Base-by-base conservation (phyloP, 495 filamentous ascomycete genomes). In the Penicillium parvum region DNA sequence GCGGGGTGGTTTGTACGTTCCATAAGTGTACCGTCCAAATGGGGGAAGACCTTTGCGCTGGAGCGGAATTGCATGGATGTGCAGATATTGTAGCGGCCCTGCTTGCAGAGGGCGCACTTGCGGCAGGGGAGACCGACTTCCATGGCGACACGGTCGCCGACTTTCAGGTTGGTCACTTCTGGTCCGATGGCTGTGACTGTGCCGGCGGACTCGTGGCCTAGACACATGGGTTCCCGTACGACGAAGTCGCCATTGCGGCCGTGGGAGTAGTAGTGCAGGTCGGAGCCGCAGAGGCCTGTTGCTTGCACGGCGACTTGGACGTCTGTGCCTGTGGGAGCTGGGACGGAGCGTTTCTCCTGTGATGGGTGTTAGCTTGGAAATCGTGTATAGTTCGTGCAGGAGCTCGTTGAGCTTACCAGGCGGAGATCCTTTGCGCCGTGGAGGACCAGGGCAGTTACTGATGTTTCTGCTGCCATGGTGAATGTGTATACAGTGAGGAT, bases 41-140 rank as follows among this genome's bases (percentile, higher is more conserved):
- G 88, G 3, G 86, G 85, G 61, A 82, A 83, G 20, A 71, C 63
- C 66, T 90, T 90, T 11, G 88, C 88, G 33, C 82, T 86, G 56
- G 80, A 84, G 33, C 86, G 72, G 65, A 95, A 95, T 35, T 69
- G 72, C 78, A 95, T 83, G 7, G 66, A 62, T n/a, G 73, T 71
- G 73, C 88, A 95, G 67, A 95, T 86, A 63, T 94, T 95, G 62
- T 94, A 92, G 37, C 87, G 73, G 18, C 84, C 84, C 32, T 71
- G 69, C 14, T 52, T 50, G 60, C 88, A 94, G 16, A 83, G 65
- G 6, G 73, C 68, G 60, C 88, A 94, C 32, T 69, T 51, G 18
- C 74, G 74, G 56, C 88, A 94, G n/a, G 86, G 85, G 7, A 87
- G 64, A n/a, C 86, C 86, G 53, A 88, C 84, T 68, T 92, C 87